phyloP scores from a whole-genome alignment of 108 stramenopile species.

The Skeletonema menzelii region DNA sequence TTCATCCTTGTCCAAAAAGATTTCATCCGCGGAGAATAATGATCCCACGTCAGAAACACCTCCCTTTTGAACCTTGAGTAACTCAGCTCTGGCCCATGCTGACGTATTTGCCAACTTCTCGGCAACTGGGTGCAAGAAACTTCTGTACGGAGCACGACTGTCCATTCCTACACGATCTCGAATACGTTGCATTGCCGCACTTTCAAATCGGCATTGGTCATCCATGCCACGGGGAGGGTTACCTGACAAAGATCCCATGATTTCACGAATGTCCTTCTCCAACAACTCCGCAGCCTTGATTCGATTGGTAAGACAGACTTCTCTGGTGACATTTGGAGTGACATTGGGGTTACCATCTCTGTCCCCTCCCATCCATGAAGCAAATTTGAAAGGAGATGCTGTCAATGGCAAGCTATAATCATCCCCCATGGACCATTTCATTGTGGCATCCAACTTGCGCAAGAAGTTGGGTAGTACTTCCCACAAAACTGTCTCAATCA shows the following conservation, averaged over 20 bases:
- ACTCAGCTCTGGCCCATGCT: slow-evolving; percentile 66
- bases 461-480: slow-evolving; percentile 87
- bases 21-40: slow-evolving; percentile 28
- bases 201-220: slow-evolving; percentile 3
- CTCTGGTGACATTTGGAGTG: slow-evolving; percentile 87
- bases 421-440: slow-evolving; percentile 58
- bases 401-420: slow-evolving; percentile 74
- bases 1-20: slow-evolving; percentile 69
- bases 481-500: slow-evolving; percentile 96
- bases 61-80: slow-evolving; percentile 36
- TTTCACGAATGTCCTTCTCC: slow-evolving; percentile 61
- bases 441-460: slow-evolving; percentile 87
- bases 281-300: slow-evolving; percentile 84
- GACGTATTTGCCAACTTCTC: slow-evolving; percentile 56
- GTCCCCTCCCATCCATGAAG: slow-evolving; percentile 99
- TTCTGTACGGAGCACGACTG: slow-evolving; percentile 71
- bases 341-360: slow-evolving; percentile 98
- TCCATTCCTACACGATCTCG: slow-evolving; percentile 57
- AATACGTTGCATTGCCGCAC: slow-evolving; percentile 39
- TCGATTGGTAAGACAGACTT: slow-evolving; percentile 82
- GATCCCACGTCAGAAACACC: slow-evolving; percentile 6
- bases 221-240: slow-evolving; percentile 34
- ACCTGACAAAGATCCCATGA: slow-evolving; percentile 60
- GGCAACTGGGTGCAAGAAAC: slow-evolving; percentile 65
- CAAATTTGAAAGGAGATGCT: slow-evolving; percentile 84